These are phyloP conservation scores for Claviceps sorghi DNA, from an alignment of 2,329 filamentous ascomycete species.

Conservation along the genomic window DNA sequence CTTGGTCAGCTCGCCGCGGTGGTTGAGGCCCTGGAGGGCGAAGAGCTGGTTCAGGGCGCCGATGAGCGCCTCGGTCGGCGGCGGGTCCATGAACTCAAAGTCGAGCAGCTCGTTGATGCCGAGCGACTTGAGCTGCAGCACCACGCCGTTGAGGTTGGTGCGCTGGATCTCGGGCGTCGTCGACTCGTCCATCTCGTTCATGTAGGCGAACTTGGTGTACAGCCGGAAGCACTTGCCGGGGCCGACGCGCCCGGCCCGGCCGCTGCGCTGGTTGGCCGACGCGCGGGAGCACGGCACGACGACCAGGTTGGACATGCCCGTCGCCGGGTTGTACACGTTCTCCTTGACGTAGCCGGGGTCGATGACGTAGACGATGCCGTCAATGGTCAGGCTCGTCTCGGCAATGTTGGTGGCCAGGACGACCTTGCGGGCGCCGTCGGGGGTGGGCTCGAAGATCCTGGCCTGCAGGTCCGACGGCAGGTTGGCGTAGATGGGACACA, in stretches of 20 bases:
- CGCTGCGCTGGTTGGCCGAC: constrained; percentile 82
- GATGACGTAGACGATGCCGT: constrained; percentile 91
- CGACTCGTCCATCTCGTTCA: constrained; percentile 87
- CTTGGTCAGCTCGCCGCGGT: constrained; percentile 78
- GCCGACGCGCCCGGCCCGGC: constrained; percentile 80
- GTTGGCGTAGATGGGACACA: constrained; percentile 90
- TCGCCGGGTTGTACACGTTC: constrained; percentile 81
- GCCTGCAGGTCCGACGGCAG: constrained; percentile 79
- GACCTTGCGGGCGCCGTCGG: constrained; percentile 72
- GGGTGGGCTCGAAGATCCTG: constrained; percentile 90
- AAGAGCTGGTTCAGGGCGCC: constrained; percentile 82
- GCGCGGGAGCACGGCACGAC: constrained; percentile 85
- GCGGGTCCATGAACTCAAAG: constrained; percentile 94
- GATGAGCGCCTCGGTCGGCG: constrained; percentile 78
- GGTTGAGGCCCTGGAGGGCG: constrained; percentile 76
- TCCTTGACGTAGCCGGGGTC: constrained; percentile 94
- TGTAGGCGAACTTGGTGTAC: constrained; percentile 86
- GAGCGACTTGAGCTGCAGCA: constrained; percentile 74
- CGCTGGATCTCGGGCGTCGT: constrained; percentile 89
- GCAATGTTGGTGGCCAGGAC: constrained; percentile 95
- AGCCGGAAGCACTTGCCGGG: constrained; percentile 87
- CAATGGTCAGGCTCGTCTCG: constrained; percentile 88
- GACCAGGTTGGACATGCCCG: constrained; percentile 82
- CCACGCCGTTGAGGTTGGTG: constrained; percentile 71
- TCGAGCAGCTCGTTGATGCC: constrained; percentile 86